Evolutionary conservation across 805 yeast genomes (phyloP).

Genomic region (Komagataella mondaviorum): DNA sequence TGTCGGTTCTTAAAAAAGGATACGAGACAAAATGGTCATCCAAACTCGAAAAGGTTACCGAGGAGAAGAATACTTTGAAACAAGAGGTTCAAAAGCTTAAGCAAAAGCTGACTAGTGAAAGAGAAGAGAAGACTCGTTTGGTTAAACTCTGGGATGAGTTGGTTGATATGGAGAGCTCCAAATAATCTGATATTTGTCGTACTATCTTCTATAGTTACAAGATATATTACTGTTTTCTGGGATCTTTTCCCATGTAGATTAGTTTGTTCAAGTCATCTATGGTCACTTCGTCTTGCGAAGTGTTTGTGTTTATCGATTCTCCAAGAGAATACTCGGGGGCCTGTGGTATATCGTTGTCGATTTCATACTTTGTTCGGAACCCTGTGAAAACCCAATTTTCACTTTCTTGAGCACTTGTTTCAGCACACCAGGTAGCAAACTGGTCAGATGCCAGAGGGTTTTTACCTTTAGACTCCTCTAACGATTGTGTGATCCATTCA

Average conservation of each 20-base stretch:
- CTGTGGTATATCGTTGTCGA: constrained; percentile 14
- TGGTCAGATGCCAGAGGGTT: constrained; percentile 35
- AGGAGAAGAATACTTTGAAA: constrained; percentile 29
- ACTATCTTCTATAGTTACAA: not conserved
- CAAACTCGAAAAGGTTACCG: constrained; percentile 25
- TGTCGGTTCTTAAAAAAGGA: constrained; percentile 43
- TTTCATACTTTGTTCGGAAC: constrained; percentile 37
- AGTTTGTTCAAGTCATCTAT: not conserved
- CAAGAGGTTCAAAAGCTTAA: constrained; percentile 41
- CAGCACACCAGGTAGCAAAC: constrained; percentile 56
- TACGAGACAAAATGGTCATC: constrained; percentile 39
- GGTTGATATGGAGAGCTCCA: constrained; percentile 2
- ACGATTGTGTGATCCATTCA: constrained; percentile 50
- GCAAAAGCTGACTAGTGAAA: constrained; percentile 32
- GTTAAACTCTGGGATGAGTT: constrained; percentile 33
- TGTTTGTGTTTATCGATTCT: not conserved
- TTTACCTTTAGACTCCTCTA: constrained; percentile 11
- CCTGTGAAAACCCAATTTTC: constrained; percentile 53
- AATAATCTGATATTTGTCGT: too few species aligned
- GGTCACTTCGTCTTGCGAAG: not conserved
- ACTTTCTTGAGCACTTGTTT: constrained; percentile 35
- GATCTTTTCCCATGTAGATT: not conserved
- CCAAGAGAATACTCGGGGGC: constrained; percentile 5
- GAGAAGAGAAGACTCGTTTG: constrained; percentile 43
- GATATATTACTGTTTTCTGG: not conserved